Evolutionary conservation across 352 stramenopile genomes (phyloP).

Genomic region (Phytophthora multivora): DNA sequence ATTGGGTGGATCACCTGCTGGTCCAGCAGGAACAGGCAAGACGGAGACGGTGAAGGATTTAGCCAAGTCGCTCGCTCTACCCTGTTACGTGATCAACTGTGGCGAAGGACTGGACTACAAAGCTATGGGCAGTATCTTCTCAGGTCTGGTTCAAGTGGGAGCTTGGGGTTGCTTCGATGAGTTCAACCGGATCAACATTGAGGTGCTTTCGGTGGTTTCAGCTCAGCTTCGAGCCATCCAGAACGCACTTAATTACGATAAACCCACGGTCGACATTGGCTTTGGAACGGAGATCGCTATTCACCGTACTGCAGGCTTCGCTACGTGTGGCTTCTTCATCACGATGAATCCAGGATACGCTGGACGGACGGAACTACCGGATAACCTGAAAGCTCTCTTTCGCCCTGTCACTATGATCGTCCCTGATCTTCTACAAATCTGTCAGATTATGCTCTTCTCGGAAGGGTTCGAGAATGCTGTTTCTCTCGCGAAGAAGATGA

Average conservation of each 20-base stretch:
- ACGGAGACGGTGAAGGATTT: constrained; percentile 95
- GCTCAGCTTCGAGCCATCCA: constrained; percentile 92
- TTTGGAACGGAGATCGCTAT: constrained; percentile 92
- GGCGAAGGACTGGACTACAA: constrained; percentile 94
- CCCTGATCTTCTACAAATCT: constrained; percentile 92
- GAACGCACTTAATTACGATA: constrained; percentile 93
- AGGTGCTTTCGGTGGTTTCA: constrained; percentile 86
- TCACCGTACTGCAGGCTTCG: constrained; percentile 92
- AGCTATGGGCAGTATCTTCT: constrained; percentile 92
- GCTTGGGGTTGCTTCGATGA: constrained; percentile 90
- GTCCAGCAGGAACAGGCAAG: constrained; percentile 92
- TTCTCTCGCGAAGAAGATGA: constrained; percentile 93
- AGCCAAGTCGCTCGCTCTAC: constrained; percentile 91
- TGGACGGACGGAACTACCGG: constrained; percentile 90
- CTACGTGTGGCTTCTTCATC: constrained; percentile 95
- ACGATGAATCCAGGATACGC: constrained; percentile 96
- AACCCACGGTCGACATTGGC: constrained; percentile 91
- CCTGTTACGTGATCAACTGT: constrained; percentile 93
- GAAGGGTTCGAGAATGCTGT: constrained; percentile 93
- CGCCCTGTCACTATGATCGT: constrained; percentile 95
- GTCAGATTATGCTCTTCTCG: constrained; percentile 95
- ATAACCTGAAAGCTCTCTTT: constrained; percentile 94
- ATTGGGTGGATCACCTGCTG: constrained; percentile 88
- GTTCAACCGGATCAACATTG: constrained; percentile 90
- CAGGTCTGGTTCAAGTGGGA: constrained; percentile 86